Conservation (phyloP, 1,139 yeast genomes). For the Geotrichum klebahnii region DNA sequence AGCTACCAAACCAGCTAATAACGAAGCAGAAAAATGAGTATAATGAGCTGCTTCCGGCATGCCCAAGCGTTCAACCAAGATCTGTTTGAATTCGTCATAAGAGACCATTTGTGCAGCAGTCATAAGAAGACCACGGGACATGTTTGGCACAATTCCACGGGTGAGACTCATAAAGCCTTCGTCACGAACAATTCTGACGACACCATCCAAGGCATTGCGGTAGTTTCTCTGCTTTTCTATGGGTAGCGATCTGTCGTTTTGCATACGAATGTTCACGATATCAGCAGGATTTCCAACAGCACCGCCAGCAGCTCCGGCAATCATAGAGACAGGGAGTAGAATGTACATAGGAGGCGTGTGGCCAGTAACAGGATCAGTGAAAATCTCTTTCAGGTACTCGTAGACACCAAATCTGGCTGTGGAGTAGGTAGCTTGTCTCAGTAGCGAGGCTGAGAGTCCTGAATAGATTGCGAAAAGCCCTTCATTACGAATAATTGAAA, state of each 20-base stretch:
- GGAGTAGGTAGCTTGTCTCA: constrained; percentile 85
- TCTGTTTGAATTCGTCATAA: constrained; percentile 67
- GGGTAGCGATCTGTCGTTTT: constrained; percentile 74
- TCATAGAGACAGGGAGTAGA: constrained; percentile 73
- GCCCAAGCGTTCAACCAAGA: constrained; percentile 50
- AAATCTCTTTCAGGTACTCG: constrained; percentile 61
- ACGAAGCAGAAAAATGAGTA: constrained; percentile 74
- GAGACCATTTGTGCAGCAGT: constrained; percentile 90
- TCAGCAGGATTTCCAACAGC: constrained; percentile 85
- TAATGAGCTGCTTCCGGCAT: constrained; percentile 60
- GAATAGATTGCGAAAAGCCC: constrained; percentile 69
- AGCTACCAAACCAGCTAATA: constrained; percentile 79
- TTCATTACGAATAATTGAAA: constrained; percentile 56
- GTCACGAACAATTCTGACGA: constrained; percentile 53
- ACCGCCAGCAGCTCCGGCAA: constrained; percentile 81
- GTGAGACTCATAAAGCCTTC: constrained; percentile 63
- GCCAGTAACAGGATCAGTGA: constrained; percentile 25
- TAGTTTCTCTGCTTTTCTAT: constrained; percentile 65
- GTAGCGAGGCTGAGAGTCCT: constrained; percentile 74
- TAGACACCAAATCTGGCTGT: constrained; percentile 82
- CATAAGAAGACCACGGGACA: constrained; percentile 79
- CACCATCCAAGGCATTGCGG: constrained; percentile 73
- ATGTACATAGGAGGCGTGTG: constrained; percentile 46
- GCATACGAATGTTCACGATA: constrained; percentile 86
- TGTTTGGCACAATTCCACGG: constrained; percentile 73